These are phyloP conservation scores for Heimioporus punctisporus DNA, from an alignment of 1,284 basidiomycete genomes.

Conservation along the genomic window DNA sequence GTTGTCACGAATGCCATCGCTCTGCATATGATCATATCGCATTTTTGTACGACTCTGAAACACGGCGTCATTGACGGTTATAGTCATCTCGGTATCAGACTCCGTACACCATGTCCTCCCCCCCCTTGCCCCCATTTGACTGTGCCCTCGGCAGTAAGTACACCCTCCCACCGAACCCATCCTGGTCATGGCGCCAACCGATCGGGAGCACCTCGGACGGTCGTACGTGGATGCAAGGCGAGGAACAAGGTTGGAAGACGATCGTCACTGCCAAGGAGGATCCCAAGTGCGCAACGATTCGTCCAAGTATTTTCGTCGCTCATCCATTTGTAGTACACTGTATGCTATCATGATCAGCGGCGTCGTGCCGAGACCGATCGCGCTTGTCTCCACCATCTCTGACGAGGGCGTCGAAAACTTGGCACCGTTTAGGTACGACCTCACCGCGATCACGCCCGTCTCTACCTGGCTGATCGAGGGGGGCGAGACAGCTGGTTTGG, in stretches of 20 bases:
- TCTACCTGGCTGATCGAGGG: no score
- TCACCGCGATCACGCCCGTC: no score
- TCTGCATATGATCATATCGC: no score
- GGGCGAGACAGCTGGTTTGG: no score
- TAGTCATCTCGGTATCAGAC: no score
- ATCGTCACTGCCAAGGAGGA: conserved; percentile 53
- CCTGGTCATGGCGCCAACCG: conserved; percentile 58
- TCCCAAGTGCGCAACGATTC: conserved; percentile 39
- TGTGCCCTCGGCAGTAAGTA: no score
- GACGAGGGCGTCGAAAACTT: conserved; percentile 58
- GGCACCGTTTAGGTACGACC: conserved; percentile 59
- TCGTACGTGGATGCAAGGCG: conserved; percentile 51
- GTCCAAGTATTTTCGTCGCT: no score
- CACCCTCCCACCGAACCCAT: conserved; percentile 58
- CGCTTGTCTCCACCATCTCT: conserved; percentile 64
- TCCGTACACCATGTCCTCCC: no score
- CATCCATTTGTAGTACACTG: conserved; percentile 28
- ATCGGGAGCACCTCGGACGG: conserved; percentile 51
- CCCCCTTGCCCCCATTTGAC: no score
- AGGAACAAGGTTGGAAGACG: conserved; percentile 54
- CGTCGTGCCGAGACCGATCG: conserved; percentile 68
- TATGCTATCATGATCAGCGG: conserved; percentile 60
- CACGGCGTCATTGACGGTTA: no score
- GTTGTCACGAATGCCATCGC: no score
- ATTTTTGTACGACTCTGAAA: no score